Evolutionary conservation across 2,329 filamentous ascomycete species (phyloP).

Genomic region (Didymella exigua): DNA sequence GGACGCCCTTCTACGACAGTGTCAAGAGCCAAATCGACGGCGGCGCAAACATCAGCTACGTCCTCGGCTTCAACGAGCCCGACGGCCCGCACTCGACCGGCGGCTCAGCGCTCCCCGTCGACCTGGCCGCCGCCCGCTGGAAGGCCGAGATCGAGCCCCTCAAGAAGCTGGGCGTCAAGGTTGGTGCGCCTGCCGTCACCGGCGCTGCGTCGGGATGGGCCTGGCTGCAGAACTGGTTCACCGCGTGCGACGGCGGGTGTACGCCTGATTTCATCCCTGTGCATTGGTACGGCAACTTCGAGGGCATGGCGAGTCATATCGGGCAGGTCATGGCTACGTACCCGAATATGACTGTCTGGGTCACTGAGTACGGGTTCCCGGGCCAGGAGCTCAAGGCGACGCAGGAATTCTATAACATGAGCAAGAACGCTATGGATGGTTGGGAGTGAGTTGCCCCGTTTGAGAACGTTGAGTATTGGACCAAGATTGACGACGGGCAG

Average conservation of each 20-base stretch:
- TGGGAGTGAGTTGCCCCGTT: constrained; percentile 52
- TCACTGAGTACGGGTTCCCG: constrained; percentile 75
- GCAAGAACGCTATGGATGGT: constrained; percentile 69
- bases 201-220: constrained; percentile 63
- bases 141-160: constrained; percentile 74
- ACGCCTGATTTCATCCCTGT: constrained; percentile 58
- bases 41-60: constrained; percentile 66
- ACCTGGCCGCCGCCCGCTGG: constrained; percentile 70
- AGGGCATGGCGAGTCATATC: constrained; percentile 69
- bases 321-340: constrained; percentile 62
- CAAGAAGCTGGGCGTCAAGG: constrained; percentile 64
- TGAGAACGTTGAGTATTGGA: neutral
- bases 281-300: constrained; percentile 68
- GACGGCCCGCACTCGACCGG: constrained; percentile 63
- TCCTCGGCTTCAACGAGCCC: constrained; percentile 82
- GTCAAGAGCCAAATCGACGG: constrained; percentile 62
- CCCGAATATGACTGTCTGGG: constrained; percentile 67
- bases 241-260: constrained; percentile 58
- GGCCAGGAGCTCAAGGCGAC: constrained; percentile 62
- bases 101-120: constrained; percentile 66
- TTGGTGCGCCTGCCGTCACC: constrained; percentile 74
- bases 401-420: constrained; percentile 71
- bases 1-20: constrained; percentile 65
- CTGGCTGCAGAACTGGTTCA: constrained; percentile 72
- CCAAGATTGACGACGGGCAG: constrained; percentile 22